Percentiles rank a stretch among this genome's conserved stretches.
Evolutionary conservation across 805 yeast genomes (phyloP).

Genomic region (Blastobotrys attinorum): DNA sequence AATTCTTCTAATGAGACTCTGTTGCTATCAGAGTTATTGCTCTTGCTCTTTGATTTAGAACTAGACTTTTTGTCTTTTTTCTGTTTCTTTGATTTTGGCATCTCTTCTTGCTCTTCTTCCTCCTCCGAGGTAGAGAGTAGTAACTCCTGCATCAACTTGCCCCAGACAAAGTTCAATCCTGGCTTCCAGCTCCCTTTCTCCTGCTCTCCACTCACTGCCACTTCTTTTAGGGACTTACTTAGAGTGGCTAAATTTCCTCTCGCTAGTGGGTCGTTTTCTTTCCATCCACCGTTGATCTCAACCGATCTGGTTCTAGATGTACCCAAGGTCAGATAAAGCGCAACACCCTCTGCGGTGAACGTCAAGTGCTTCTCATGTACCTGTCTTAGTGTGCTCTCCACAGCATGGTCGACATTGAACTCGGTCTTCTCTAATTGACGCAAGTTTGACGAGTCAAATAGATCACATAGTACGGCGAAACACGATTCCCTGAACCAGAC

Average conservation of each 20-base stretch:
- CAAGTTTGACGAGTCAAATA: background rate
- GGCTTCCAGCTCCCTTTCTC: slow-evolving; percentile 52
- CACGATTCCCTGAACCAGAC: slow-evolving; percentile 85
- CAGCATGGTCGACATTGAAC: background rate
- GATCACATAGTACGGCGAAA: slow-evolving; percentile 51
- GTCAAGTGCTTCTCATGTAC: slow-evolving; percentile 49
- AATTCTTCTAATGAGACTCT: slow-evolving; percentile 43
- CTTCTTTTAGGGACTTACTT: slow-evolving; percentile 47
- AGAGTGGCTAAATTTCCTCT: slow-evolving; percentile 56
- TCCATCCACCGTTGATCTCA: slow-evolving; percentile 43
- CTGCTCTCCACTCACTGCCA: slow-evolving; percentile 26
- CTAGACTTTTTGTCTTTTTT: slow-evolving; percentile 23
- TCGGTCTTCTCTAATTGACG: slow-evolving; percentile 2
- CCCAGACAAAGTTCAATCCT: slow-evolving; percentile 72
- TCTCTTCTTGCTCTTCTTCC: slow-evolving; percentile 16
- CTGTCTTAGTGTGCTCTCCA: slow-evolving; percentile 31
- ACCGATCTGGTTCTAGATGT: slow-evolving; percentile 8
- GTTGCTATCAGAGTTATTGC: slow-evolving; percentile 17
- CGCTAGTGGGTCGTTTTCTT: slow-evolving; percentile 62
- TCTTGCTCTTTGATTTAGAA: slow-evolving; percentile 22
- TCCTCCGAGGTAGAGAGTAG: background rate
- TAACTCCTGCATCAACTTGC: slow-evolving; percentile 40
- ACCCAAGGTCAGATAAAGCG: slow-evolving; percentile 43
- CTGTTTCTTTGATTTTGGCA: slow-evolving; percentile 31
- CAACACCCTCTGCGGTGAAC: slow-evolving; percentile 71